Conservation (phyloP, 2,329 filamentous ascomycete genomes). For the Lachnellula hyalina region DNA sequence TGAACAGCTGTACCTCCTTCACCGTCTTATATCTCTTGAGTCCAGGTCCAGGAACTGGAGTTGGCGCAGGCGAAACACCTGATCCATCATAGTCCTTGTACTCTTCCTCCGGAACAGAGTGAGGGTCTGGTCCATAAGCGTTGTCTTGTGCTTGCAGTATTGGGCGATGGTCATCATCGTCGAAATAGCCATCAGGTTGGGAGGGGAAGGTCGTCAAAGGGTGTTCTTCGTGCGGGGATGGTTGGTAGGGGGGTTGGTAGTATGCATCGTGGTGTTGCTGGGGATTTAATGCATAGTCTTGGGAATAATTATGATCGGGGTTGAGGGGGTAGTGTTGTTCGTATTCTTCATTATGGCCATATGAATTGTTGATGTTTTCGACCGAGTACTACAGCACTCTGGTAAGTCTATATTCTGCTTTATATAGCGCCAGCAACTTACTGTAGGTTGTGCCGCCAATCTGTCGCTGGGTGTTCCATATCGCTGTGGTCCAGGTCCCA, state of each 20-base stretch:
- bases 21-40: slow-evolving; percentile 96
- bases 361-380: slow-evolving; percentile 59
- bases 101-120: slow-evolving; percentile 34
- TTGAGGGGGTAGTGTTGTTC: slow-evolving; percentile 46
- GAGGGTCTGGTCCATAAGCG: slow-evolving; percentile 54
- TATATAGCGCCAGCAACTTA: slow-evolving; percentile 43
- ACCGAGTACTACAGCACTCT: slow-evolving; percentile 56
- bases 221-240: slow-evolving; percentile 35
- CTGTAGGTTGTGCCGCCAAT: slow-evolving; percentile 77
- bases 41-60: slow-evolving; percentile 49
- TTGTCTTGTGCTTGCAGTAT: slow-evolving; percentile 57
- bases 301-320: slow-evolving; percentile 44
- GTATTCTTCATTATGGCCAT: slow-evolving; percentile 57
- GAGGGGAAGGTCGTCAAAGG: slow-evolving; percentile 21
- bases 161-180: slow-evolving; percentile 66
- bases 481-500: slow-evolving; percentile 45
- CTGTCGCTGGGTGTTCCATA: slow-evolving; percentile 63
- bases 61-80: slow-evolving; percentile 32
- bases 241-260: slow-evolving; percentile 77
- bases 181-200: slow-evolving; percentile 23
- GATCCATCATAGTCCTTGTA: slow-evolving; percentile 41
- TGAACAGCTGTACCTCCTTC: slow-evolving; percentile 95
- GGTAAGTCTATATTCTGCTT: slow-evolving; percentile 10
- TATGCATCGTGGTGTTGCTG: slow-evolving; percentile 85
- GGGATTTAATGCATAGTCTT: slow-evolving; percentile 72